A percentile compares a stretch with the other conserved stretches of the same genome.
Evolutionary conservation across 495 filamentous ascomycete genomes (phyloP).

Genomic region (Hypoxylon cercidicola): DNA sequence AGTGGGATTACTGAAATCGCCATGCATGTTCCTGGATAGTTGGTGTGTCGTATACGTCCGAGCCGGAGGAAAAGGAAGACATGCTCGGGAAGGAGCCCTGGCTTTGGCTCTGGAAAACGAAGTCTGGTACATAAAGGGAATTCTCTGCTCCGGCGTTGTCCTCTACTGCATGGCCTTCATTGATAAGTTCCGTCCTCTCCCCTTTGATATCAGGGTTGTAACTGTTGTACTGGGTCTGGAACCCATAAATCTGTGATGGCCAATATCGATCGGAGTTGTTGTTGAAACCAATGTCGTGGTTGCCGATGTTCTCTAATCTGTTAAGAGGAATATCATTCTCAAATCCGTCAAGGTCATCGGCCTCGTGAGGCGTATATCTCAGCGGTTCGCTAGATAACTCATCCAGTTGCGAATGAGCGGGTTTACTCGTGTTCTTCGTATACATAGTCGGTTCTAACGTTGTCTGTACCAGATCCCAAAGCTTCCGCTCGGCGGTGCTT

Average conservation of each 20-base stretch:
- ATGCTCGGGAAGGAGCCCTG: not conserved
- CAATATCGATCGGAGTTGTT: not conserved
- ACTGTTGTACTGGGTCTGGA: not conserved
- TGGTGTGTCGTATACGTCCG: conserved; percentile 2
- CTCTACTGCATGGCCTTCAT: not conserved
- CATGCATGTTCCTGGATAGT: not conserved
- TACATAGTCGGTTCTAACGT: conserved; percentile 31
- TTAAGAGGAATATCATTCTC: not conserved
- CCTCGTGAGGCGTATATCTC: not conserved
- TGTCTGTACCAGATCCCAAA: conserved; percentile 41
- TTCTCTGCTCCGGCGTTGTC: conserved; percentile 1
- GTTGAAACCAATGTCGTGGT: not conserved
- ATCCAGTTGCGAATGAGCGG: not conserved
- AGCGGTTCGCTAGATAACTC: not conserved
- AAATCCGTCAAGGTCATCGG: conserved; percentile 6
- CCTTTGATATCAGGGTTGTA: not conserved
- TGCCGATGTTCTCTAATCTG: not conserved
- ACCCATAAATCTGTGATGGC: not conserved
- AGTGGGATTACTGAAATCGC: not conserved
- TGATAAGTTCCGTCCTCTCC: conserved; percentile 4
- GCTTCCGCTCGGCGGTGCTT: conserved; percentile 23
- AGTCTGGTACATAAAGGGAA: not conserved
- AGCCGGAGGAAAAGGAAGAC: not conserved
- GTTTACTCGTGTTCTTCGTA: conserved; percentile 10
- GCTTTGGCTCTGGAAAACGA: too few relatives aligned